Conservation (phyloP, 495 filamentous ascomycete genomes). For the Penicillium cataractarum region DNA sequence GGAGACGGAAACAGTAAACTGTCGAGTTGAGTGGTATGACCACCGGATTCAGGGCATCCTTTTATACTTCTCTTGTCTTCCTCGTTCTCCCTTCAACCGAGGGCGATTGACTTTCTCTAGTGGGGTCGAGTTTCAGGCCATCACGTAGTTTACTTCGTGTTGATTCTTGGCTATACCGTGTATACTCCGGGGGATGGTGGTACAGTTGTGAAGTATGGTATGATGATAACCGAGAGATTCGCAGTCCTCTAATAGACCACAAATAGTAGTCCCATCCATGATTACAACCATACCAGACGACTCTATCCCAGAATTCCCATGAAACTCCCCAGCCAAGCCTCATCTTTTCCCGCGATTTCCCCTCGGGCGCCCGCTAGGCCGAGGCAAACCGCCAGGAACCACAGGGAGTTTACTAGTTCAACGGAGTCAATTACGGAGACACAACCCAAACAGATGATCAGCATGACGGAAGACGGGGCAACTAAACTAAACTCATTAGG, state of each 20-base stretch:
- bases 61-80: neutral
- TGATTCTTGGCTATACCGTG: neutral
- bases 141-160: neutral
- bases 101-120: neutral
- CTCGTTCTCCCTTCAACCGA: constrained; percentile 2
- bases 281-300: no score
- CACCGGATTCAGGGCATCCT: neutral
- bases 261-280: no score
- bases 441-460: neutral
- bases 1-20: neutral
- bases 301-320: no score
- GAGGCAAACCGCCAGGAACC: constrained; percentile 1
- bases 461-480: neutral
- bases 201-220: no score
- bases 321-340: neutral
- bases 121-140: constrained; percentile 3
- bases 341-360: neutral
- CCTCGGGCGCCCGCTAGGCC: neutral
- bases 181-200: neutral
- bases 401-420: no score
- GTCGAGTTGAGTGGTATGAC: neutral
- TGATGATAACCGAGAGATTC: no score
- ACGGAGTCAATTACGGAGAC: neutral
- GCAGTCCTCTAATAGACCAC: no score
- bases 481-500: constrained; percentile 2